Conservation (phyloP, 257 asterid genomes). For the Striga asiatica region DNA sequence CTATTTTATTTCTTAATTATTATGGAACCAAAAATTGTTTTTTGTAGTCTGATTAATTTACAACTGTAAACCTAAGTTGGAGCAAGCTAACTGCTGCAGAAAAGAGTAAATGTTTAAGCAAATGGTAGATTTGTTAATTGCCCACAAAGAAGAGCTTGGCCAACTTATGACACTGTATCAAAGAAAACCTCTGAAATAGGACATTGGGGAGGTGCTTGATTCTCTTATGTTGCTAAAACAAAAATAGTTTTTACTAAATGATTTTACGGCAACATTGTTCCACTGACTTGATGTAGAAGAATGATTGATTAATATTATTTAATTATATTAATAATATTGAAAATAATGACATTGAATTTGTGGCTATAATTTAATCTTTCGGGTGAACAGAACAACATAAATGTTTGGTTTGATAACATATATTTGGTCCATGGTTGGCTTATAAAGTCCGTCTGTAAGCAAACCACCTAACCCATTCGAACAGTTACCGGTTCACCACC, state of each 20-base stretch:
- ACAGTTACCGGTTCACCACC: too few relatives aligned
- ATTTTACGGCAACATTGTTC: conserved; percentile 87
- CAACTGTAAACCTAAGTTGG: conserved; percentile 51
- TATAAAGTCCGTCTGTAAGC: too few relatives aligned
- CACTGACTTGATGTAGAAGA: too few relatives aligned
- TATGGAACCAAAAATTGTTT: conserved; percentile 1
- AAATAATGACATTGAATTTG: too few relatives aligned
- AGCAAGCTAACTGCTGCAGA: conserved; percentile 88
- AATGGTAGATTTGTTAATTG: conserved; percentile 82
- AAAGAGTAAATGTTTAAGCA: conserved; percentile 74
- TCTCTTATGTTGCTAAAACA: conserved; percentile 4
- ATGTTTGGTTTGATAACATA: too few relatives aligned
- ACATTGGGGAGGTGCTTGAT: conserved; percentile 76
- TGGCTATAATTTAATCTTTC: too few relatives aligned
- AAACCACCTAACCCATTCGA: too few relatives aligned
- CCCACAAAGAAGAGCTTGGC: conserved; percentile 86
- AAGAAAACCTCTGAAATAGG: conserved; percentile 95
- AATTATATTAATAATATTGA: too few relatives aligned
- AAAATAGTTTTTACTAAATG: conserved; percentile 46
- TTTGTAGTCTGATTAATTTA: conserved; percentile 11
- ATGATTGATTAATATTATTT: too few relatives aligned
- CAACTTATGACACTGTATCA: conserved; percentile 93
- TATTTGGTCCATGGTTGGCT: too few relatives aligned
- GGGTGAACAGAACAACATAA: too few relatives aligned
- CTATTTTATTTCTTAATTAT: neutral